A percentile compares a stretch with the other conserved stretches of the same genome.
Conservation (phyloP, 106 monocot species). For the Dendrobium huoshanense region DNA sequence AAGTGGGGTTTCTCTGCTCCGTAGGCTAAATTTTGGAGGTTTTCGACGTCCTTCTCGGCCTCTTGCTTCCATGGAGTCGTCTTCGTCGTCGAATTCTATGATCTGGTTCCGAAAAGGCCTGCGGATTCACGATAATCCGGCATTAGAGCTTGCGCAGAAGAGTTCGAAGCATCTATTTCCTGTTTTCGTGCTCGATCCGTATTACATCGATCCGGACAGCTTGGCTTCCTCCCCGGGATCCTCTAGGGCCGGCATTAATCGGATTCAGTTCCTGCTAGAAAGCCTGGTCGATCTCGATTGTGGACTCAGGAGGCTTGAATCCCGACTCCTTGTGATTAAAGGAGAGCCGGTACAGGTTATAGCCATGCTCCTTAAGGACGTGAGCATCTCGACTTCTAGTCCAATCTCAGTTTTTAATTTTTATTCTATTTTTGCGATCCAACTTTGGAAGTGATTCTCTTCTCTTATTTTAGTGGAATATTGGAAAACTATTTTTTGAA, state of each 20-base stretch:
- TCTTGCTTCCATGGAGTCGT: neutral
- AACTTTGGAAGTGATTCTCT: neutral
- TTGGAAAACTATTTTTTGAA: conserved; percentile 72
- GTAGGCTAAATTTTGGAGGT: neutral
- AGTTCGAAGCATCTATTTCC: conserved; percentile 47
- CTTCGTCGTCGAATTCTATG: conserved; percentile 30
- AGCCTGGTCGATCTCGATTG: conserved; percentile 67
- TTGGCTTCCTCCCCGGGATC: conserved; percentile 67
- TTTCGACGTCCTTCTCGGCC: neutral
- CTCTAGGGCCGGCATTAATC: conserved; percentile 47
- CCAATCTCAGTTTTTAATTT: neutral
- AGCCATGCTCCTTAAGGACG: conserved; percentile 41
- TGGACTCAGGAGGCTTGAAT: conserved; percentile 56
- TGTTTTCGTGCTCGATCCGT: conserved; percentile 86
- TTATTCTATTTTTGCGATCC: neutral
- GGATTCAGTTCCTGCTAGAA: conserved; percentile 82
- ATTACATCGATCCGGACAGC: conserved; percentile 63
- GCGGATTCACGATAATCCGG: conserved; percentile 92
- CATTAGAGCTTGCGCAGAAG: conserved; percentile 46
- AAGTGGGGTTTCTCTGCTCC: neutral
- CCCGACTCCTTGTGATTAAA: conserved; percentile 62
- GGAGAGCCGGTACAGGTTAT: conserved; percentile 51
- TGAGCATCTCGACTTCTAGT: conserved; percentile 12
- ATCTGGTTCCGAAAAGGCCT: conserved; percentile 92
- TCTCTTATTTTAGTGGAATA: conserved; percentile 52